Conservation (phyloP, 352 stramenopile genomes). For the Pythium guiyangense region DNA sequence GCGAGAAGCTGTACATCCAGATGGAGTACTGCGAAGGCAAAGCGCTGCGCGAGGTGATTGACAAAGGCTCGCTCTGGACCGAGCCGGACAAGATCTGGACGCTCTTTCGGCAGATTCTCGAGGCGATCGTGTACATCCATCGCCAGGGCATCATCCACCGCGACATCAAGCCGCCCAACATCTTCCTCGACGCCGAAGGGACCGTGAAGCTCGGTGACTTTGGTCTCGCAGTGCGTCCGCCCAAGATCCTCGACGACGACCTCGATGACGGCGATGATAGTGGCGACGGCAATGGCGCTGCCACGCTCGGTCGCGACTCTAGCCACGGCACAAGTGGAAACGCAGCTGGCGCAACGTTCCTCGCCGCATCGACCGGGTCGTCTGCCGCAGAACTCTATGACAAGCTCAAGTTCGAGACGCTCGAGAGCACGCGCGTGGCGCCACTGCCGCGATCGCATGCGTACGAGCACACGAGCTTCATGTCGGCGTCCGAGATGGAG, state of each 20-base stretch:
- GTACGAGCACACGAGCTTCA: slow-evolving; percentile 38
- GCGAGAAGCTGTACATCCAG: slow-evolving; percentile 89
- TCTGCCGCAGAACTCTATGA: slow-evolving; percentile 72
- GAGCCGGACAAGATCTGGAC: slow-evolving; percentile 92
- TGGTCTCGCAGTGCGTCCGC: slow-evolving; percentile 87
- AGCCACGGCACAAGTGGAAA: slow-evolving; percentile 3
- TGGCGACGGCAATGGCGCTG: not conserved
- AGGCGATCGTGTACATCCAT: slow-evolving; percentile 95
- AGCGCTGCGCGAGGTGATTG: slow-evolving; percentile 93
- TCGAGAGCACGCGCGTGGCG: slow-evolving; percentile 57
- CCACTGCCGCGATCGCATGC: slow-evolving; percentile 4
- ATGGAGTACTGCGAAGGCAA: slow-evolving; percentile 96
- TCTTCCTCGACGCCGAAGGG: slow-evolving; percentile 92
- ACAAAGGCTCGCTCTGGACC: slow-evolving; percentile 81
- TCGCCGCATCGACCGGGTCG: slow-evolving; percentile 55
- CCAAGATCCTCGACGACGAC: slow-evolving; percentile 48
- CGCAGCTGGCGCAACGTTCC: slow-evolving; percentile 17
- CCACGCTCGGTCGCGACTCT: too few species aligned
- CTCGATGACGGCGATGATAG: slow-evolving; percentile 20
- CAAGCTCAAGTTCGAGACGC: slow-evolving; percentile 55
- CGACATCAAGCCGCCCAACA: slow-evolving; percentile 92
- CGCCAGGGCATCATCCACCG: slow-evolving; percentile 91
- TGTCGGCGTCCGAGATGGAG: slow-evolving; percentile 34
- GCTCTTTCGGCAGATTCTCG: slow-evolving; percentile 93
- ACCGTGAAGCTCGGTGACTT: slow-evolving; percentile 95